These are phyloP conservation scores for Colletotrichum navitas DNA, from an alignment of 2,329 filamentous ascomycete species.

Conservation along the genomic window DNA sequence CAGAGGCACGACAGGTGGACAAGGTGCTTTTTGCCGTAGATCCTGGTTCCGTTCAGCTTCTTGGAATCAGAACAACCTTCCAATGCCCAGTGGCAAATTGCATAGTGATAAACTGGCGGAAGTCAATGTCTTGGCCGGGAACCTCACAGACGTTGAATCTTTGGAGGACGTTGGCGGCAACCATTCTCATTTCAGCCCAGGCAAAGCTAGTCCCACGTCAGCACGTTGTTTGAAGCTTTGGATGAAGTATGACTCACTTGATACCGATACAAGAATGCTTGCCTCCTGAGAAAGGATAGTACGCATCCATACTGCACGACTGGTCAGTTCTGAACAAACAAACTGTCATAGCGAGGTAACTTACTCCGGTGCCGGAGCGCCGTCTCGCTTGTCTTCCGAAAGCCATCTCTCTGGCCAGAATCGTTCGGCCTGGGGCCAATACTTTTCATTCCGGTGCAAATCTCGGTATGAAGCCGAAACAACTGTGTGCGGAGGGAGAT, in stretches of 20 bases:
- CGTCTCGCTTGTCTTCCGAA: slow-evolving; percentile 30
- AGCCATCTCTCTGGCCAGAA: slow-evolving; percentile 40
- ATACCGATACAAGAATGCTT: slow-evolving; percentile 47
- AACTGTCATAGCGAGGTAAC: neutral
- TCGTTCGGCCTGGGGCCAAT: slow-evolving; percentile 33
- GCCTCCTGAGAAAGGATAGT: slow-evolving; percentile 43
- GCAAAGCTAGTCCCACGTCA: slow-evolving; percentile 41
- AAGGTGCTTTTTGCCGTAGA: neutral
- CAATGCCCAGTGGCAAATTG: slow-evolving; percentile 47
- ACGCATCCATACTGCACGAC: slow-evolving; percentile 32
- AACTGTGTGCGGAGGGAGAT: slow-evolving; percentile 38
- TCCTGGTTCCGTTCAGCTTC: neutral
- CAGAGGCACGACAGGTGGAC: neutral
- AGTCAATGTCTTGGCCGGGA: slow-evolving; percentile 44
- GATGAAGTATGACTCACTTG: slow-evolving; percentile 35
- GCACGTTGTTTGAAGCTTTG: neutral
- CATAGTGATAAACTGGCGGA: slow-evolving; percentile 46
- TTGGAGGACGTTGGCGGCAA: slow-evolving; percentile 44
- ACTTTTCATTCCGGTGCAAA: slow-evolving; percentile 36
- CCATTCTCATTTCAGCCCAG: slow-evolving; percentile 47
- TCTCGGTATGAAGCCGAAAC: slow-evolving; percentile 40
- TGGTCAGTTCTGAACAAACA: neutral
- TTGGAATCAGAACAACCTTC: slow-evolving; percentile 51
- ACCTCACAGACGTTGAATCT: slow-evolving; percentile 45
- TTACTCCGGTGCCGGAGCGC: slow-evolving; percentile 32